phyloP scores from a whole-genome alignment of 331 rosid genomes.

The Quercus tomentella region DNA sequence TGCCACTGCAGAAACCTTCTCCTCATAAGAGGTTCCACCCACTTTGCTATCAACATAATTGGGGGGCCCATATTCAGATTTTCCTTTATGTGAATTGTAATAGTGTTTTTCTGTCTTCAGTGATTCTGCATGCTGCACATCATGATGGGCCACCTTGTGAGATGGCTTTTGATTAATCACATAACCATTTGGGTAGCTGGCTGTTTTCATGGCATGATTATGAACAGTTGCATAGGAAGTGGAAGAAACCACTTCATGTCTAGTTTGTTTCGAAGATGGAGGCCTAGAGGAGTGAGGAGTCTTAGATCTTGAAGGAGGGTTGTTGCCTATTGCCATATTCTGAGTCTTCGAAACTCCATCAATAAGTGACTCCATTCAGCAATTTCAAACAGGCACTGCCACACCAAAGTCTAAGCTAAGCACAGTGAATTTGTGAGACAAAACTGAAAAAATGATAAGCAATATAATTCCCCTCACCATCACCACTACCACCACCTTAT shows the following conservation, averaged over 20 bases:
- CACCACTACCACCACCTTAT: background rate
- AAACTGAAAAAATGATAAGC: constrained; percentile 3
- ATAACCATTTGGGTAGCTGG: constrained; percentile 31
- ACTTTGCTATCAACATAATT: constrained; percentile 19
- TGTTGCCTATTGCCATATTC: constrained; percentile 35
- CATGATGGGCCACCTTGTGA: constrained; percentile 16
- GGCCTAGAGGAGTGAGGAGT: constrained; percentile 39
- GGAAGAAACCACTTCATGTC: constrained; percentile 44
- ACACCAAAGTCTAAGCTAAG: constrained; percentile 39
- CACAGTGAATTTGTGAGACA: constrained; percentile 28
- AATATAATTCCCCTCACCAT: background rate
- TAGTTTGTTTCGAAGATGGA: constrained; percentile 41
- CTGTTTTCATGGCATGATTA: constrained; percentile 37
- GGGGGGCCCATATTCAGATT: constrained; percentile 27
- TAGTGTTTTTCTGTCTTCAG: constrained; percentile 25
- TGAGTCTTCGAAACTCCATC: constrained; percentile 51
- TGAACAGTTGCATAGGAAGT: constrained; percentile 30
- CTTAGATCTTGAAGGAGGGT: constrained; percentile 43
- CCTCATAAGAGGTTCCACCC: constrained; percentile 37
- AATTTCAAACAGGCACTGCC: constrained; percentile 20
- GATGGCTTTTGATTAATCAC: constrained; percentile 41
- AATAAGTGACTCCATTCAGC: constrained; percentile 55
- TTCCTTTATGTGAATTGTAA: constrained; percentile 25
- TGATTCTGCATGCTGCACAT: constrained; percentile 22
- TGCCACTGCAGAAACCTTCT: constrained; percentile 37